phyloP scores from a whole-genome alignment of 768 basidiomycete genomes.

The Lyophyllum shimeji region DNA sequence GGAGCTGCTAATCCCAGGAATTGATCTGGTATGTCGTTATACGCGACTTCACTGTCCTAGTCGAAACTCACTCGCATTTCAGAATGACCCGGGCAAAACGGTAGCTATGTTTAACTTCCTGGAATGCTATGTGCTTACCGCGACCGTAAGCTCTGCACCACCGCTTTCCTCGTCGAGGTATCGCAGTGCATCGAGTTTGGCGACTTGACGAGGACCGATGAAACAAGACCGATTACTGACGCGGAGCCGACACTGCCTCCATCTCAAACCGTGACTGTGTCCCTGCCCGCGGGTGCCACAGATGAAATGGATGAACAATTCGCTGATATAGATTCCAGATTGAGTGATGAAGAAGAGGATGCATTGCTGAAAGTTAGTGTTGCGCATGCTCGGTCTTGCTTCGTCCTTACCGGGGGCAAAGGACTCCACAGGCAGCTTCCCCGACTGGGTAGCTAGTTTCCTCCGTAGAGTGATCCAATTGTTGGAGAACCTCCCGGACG shows the following conservation, averaged over 20 bases:
- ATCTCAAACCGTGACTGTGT: constrained; percentile 17
- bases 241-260: constrained; percentile 32
- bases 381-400: background rate
- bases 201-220: constrained; percentile 49
- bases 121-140: constrained; percentile 9
- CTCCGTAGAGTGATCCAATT: constrained; percentile 76
- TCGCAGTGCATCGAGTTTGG: constrained; percentile 76
- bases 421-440: constrained; percentile 72
- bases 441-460: constrained; percentile 84
- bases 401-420: constrained; percentile 14
- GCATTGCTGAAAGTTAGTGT: constrained; percentile 50
- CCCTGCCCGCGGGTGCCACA: constrained; percentile 37
- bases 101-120: constrained; percentile 31
- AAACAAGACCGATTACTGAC: constrained; percentile 28
- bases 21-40: constrained; percentile 65
- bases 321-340: constrained; percentile 36
- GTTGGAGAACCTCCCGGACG: constrained; percentile 85
- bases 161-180: constrained; percentile 71
- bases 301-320: constrained; percentile 38
- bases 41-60: background rate
- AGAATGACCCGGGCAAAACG: constrained; percentile 83
- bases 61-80: background rate
- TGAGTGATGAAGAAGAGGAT: constrained; percentile 70
- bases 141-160: constrained; percentile 60
- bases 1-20: constrained; percentile 80